Evolutionary conservation across 2,329 filamentous ascomycete species (phyloP).

Genomic region (Torrubiella hemipterigena): DNA sequence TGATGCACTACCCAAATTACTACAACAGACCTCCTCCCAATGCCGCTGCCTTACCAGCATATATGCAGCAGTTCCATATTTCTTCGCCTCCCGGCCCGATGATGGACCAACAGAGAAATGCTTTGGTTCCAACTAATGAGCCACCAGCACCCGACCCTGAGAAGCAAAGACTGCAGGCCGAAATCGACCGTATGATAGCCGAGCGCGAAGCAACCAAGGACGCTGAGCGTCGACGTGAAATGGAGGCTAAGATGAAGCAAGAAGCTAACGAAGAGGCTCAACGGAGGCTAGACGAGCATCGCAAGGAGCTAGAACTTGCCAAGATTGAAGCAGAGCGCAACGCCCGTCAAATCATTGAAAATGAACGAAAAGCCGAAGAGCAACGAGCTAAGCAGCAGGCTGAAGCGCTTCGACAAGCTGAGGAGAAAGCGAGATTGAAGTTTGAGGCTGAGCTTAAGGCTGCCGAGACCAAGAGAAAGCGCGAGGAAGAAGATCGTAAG

Average conservation of each 20-base stretch:
- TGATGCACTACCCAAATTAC: neutral
- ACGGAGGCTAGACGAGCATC: slow-evolving; percentile 31
- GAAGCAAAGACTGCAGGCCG: slow-evolving; percentile 17
- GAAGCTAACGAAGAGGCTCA: slow-evolving; percentile 19
- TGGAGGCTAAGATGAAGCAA: slow-evolving; percentile 14
- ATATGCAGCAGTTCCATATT: neutral
- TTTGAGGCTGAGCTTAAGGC: slow-evolving; percentile 28
- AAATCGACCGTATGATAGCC: slow-evolving; percentile 31
- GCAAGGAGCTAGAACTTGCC: slow-evolving; percentile 34
- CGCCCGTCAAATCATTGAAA: slow-evolving; percentile 31
- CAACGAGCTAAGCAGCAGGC: slow-evolving; percentile 26
- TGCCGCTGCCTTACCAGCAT: neutral
- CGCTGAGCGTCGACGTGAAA: too few relatives aligned
- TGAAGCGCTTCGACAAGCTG: slow-evolving; percentile 22
- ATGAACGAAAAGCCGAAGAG: slow-evolving; percentile 30
- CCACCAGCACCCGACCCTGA: neutral
- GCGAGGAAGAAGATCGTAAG: slow-evolving; percentile 24
- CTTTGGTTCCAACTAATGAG: too few relatives aligned
- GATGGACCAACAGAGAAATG: too few relatives aligned
- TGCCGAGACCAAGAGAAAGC: slow-evolving; percentile 29
- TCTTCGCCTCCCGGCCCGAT: neutral
- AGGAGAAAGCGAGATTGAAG: slow-evolving; percentile 23
- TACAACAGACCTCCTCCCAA: neutral
- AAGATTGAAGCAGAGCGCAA: slow-evolving; percentile 31
- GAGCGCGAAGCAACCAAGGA: slow-evolving; percentile 26